Base-by-base conservation (phyloP, 495 filamentous ascomycete species). In the Penicillium maclennaniae region DNA sequence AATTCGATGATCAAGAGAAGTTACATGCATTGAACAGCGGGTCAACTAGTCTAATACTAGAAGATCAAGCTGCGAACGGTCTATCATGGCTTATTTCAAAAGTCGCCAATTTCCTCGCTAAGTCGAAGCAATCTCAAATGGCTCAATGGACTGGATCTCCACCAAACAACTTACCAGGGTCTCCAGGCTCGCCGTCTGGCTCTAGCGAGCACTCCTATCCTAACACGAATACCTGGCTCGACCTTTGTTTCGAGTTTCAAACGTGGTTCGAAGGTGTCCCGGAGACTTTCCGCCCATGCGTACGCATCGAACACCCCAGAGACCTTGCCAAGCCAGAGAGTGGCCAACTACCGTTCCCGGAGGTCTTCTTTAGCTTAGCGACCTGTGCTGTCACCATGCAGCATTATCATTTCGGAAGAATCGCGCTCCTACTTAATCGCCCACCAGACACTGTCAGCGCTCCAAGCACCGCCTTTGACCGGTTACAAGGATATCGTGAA, bases 181-280 rank as follows among this genome's bases (percentile, higher is more conserved):
- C 37, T 9, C 49, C 55, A 43, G 51, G 50, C 20, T 5, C 45
- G 12, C 45, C 48, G 14, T 14, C 5, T 40, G 44, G 12, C 15
- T 20, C 49, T 7, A 40, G 12, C 7, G 40, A 44, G 23, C 41
- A 21, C 7, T 0, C 54, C 4, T 58, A 61, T 17, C 61, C 67
- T 10, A 60, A 60, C 19, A 66, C 69, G 21, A 59, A 62, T 14
- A 60, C 67, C 8, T 76, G 73, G 73, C 52, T 73, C 7, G 66
- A 61, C 26, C 57, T 76, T 31, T 70, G 53, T 14, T 69, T 74
- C 23, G 70, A 72, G 36, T 64, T 74, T 36, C 70, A 72, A 41
- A 58, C 62, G 6, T 76, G 73, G 73, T 64, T 73, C n/a, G 70
- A 75, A 19, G 54, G 63, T 12, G 59, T 76, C 0, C 73, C 73